Base-by-base conservation (phyloP, 73 alveolate genomes). In the Effrenium voratum region DNA sequence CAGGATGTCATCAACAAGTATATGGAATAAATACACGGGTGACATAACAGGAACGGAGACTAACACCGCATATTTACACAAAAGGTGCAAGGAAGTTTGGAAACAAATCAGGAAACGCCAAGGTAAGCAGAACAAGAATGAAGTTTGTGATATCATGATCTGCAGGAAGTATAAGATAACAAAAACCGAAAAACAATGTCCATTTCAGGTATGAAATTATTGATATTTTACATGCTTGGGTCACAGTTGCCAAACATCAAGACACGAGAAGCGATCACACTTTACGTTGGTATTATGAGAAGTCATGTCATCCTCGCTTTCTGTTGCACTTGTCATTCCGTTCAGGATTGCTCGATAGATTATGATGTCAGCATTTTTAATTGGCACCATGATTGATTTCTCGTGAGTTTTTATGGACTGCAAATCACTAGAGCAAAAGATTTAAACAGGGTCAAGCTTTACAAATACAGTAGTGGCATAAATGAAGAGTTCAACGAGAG, bases 291-390 rank as follows among this genome's bases (percentile, higher is more conserved):
- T 32, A 82, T 2, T 34, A 47, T 47, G 76, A 49, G 52, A 16
- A n/a, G 49, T 22, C 49, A 19, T 34, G 46, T 49, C 8, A 82
- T 82, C 44, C 49, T 45, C 44, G 92, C 92, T 26, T 82, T 55
- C 50, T 82, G 92, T 34, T 82, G 28, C 55, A 82, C 75, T 28
- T 82, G 92, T 75, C 92, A 82, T 32, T 45, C 73, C 5, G 66
- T 45, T 36, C 76, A 49, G 72, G 76, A 46, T 1, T 82, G 73
- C n/a, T 82, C 92, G 26, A 82, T 82, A 82, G 92, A 82, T 49
- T 49, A 55, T 55, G 75, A 82, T 46, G 92, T 82, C 44, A 82
- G 44, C 44, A 55, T 82, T 34, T 49, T 45, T 82, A 75, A 82
- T 36, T 82, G 92, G 92, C 30, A 16, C 36, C 46, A 50, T 73